Evolutionary conservation across 179 eudicot species (phyloP), one percentile per base, ranked within the genome.

Genomic region (Monotropa hypopitys): DNA sequence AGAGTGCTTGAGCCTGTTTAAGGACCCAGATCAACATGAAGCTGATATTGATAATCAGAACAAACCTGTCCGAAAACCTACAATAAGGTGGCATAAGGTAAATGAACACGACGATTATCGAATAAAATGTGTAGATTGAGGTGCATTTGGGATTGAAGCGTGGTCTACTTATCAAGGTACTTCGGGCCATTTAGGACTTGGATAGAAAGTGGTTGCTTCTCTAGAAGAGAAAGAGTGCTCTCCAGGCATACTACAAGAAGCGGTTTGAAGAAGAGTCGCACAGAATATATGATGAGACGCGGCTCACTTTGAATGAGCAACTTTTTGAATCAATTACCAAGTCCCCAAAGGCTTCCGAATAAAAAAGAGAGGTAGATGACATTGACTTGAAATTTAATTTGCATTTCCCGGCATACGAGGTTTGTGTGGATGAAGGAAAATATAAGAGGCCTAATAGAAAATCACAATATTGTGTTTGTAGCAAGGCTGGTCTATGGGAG

Each of bases 401-500:
- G 81, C 99, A 96, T 80, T 96, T 96, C 57, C 98, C 99, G 26
- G 90, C 97, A 1, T 97, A 98, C 10, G 99, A 94, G 84, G 89
- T 88, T 75, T 97, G 93, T 53, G 87, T 81, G 15, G 97, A 90
- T 84, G 98, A 91, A 82, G 99, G 98, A 28, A 88, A 86, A 72
- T 88, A 78, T 80, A 94, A 89, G 87, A 92, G 94, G 79, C 99
- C 99, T 38, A 91, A 88, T 84, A 84, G 98, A 81, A 94, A 86
- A 77, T 96, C 99, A 61, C 86, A 77, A 11, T 94, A 96, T 59
- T 86, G 91, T 78, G 79, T 83, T 53, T 90, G 98, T 85, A 90
- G 90, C 46, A 94, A 96, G 84, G 91, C 98, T 87, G 97, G 99
- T 75, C 82, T 96, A 21, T 93, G 99, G 99, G 97, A 91, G 87